These are phyloP conservation scores for Leccinum insolens DNA, from an alignment of 1,284 basidiomycete species.

Conservation along the genomic window DNA sequence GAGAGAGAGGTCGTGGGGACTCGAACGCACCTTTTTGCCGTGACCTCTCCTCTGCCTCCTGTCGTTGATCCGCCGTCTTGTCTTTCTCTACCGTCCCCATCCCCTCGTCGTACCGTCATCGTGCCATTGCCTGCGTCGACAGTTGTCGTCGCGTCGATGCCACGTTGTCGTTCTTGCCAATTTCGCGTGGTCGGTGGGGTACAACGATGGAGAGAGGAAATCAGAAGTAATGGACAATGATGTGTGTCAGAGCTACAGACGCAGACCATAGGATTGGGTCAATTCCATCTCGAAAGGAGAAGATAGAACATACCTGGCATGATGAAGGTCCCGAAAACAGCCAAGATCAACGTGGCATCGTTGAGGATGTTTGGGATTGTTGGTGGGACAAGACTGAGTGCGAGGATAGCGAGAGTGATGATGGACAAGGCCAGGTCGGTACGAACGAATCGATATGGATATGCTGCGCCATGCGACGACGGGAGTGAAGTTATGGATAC, in stretches of 20 bases:
- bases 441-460: conserved; percentile 42
- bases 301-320: conserved; percentile 51
- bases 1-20: too few species aligned
- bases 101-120: too few species aligned
- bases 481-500: conserved; percentile 51
- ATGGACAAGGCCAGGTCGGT: conserved; percentile 51
- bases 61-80: too few species aligned
- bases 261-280: background rate
- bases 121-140: too few species aligned
- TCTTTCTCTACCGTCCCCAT: too few species aligned
- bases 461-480: conserved; percentile 40
- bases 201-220: conserved; percentile 70
- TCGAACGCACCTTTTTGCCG: too few species aligned
- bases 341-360: conserved; percentile 50
- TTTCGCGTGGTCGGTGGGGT: conserved; percentile 39
- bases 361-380: conserved; percentile 41
- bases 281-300: background rate
- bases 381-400: conserved; percentile 47
- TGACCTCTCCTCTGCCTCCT: too few species aligned
- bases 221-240: conserved; percentile 68
- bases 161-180: too few species aligned
- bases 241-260: conserved; percentile 58
- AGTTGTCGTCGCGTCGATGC: too few species aligned
- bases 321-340: conserved; percentile 58
- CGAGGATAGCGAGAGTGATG: conserved; percentile 42